A percentile compares a stretch with the other conserved stretches of the same genome.
Conservation (phyloP, 495 filamentous ascomycete genomes). For the Beverwykella pulmonaria region DNA sequence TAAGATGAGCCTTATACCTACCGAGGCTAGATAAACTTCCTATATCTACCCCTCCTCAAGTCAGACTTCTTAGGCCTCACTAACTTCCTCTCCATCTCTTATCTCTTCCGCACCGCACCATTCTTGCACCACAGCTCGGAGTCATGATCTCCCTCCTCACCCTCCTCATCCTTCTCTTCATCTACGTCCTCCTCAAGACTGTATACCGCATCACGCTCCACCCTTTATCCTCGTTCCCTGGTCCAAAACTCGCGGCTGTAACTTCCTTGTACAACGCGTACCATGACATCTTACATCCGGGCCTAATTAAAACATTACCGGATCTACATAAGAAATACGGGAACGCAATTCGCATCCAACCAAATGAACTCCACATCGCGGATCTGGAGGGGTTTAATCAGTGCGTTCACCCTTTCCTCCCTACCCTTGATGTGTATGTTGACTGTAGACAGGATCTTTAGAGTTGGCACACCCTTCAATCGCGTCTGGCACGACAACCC, state of each 20-base stretch:
- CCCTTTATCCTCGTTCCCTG: conserved; percentile 4
- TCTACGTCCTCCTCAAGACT: conserved; percentile 3
- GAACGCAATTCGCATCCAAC: background rate
- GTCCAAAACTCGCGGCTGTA: conserved; percentile 13
- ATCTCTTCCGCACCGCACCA: too few relatives aligned
- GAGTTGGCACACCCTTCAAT: conserved; percentile 10
- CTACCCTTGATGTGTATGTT: background rate
- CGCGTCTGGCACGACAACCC: conserved; percentile 24
- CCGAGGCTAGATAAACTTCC: too few relatives aligned
- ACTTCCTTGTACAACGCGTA: conserved; percentile 15
- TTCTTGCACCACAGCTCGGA: too few relatives aligned
- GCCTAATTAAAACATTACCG: background rate
- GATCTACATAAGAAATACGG: conserved; percentile 16
- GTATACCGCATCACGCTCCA: conserved; percentile 14
- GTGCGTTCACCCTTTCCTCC: background rate
- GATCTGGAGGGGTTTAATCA: conserved; percentile 6
- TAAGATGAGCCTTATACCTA: too few relatives aligned
- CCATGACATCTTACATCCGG: conserved; percentile 4
- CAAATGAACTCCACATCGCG: conserved; percentile 4
- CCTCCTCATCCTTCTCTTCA: background rate
- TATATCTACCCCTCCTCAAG: too few relatives aligned
- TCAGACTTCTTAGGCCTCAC: too few relatives aligned
- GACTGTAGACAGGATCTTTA: conserved; percentile 1
- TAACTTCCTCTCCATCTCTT: too few relatives aligned
- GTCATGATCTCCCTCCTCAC: background rate